Percentiles rank a stretch among this genome's conserved stretches.
These are phyloP conservation scores for Pythium grandisporangium DNA, from an alignment of 352 stramenopile genomes.

Conservation along the genomic window DNA sequence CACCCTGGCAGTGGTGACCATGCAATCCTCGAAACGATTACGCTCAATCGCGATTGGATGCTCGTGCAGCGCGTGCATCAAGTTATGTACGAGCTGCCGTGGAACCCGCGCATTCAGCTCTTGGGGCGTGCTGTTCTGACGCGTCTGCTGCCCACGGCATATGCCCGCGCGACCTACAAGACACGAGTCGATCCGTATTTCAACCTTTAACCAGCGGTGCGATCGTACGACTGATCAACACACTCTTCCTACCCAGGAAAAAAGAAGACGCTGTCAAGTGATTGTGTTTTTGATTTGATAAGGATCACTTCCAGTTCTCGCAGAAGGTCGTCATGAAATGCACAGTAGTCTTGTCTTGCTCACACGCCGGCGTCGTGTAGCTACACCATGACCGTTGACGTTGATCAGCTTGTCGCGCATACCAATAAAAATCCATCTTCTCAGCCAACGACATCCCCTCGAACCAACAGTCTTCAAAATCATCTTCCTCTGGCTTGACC, in stretches of 20 bases:
- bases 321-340: too few relatives aligned
- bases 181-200: constrained; percentile 67
- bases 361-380: too few relatives aligned
- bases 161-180: constrained; percentile 61
- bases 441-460: constrained; percentile 9
- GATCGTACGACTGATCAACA: too few relatives aligned
- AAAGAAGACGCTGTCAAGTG: too few relatives aligned
- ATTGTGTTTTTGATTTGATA: too few relatives aligned
- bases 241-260: too few relatives aligned
- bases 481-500: constrained; percentile 6
- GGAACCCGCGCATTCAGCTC: constrained; percentile 49
- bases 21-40: constrained; percentile 30
- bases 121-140: constrained; percentile 35
- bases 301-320: too few relatives aligned
- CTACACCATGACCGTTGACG: too few relatives aligned
- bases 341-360: too few relatives aligned
- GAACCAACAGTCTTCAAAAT: constrained; percentile 11
- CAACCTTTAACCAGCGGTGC: constrained; percentile 47
- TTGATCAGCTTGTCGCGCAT: too few relatives aligned
- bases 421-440: constrained; percentile 11
- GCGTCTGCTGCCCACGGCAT: constrained; percentile 55
- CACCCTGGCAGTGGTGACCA: background rate
- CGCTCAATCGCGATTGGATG: constrained; percentile 36
- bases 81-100: constrained; percentile 51
- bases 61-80: constrained; percentile 53